These are phyloP conservation scores for Flaveria ramosissima DNA, from an alignment of 129 eudicot genomes.

Conservation along the genomic window DNA sequence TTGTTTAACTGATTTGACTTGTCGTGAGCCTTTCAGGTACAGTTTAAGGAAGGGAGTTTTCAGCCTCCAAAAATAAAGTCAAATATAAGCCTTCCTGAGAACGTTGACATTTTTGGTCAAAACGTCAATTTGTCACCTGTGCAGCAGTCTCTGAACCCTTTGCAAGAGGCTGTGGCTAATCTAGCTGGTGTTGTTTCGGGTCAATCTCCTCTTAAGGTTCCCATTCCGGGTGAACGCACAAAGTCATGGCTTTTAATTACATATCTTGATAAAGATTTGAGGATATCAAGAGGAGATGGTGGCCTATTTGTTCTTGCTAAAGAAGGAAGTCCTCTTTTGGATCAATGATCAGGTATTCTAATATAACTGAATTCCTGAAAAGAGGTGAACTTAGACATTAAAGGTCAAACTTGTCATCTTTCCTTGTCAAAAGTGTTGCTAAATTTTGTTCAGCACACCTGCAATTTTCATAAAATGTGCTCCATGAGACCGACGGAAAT, in stretches of 20 bases:
- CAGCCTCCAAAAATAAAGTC: slow-evolving; percentile 95
- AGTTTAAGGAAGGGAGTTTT: slow-evolving; percentile 87
- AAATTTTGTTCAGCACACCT: slow-evolving; percentile 9
- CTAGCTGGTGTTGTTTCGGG: slow-evolving; percentile 70
- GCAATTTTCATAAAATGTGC: background rate
- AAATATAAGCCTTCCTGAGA: slow-evolving; percentile 69
- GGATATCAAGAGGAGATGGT: slow-evolving; percentile 98
- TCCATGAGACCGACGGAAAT: no score
- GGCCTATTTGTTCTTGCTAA: slow-evolving; percentile 97
- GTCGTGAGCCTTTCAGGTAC: slow-evolving; percentile 52
- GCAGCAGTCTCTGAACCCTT: slow-evolving; percentile 65
- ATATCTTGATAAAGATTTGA: slow-evolving; percentile 83
- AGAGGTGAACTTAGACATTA: slow-evolving; percentile 5
- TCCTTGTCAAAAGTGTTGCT: background rate
- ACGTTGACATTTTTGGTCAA: slow-evolving; percentile 79
- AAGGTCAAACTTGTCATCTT: slow-evolving; percentile 10
- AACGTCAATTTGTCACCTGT: slow-evolving; percentile 58
- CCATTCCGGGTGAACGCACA: slow-evolving; percentile 80
- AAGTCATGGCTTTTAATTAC: slow-evolving; percentile 86
- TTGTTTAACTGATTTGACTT: background rate
- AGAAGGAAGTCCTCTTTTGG: slow-evolving; percentile 85
- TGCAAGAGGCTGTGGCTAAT: slow-evolving; percentile 60
- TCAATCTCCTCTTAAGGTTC: slow-evolving; percentile 76
- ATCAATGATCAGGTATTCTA: slow-evolving; percentile 53
- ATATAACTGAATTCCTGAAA: background rate